Percentiles rank a stretch among this genome's conserved stretches.
These are phyloP conservation scores for Amesomyces nigricolor DNA, from an alignment of 2,329 filamentous ascomycete genomes.

Conservation along the genomic window DNA sequence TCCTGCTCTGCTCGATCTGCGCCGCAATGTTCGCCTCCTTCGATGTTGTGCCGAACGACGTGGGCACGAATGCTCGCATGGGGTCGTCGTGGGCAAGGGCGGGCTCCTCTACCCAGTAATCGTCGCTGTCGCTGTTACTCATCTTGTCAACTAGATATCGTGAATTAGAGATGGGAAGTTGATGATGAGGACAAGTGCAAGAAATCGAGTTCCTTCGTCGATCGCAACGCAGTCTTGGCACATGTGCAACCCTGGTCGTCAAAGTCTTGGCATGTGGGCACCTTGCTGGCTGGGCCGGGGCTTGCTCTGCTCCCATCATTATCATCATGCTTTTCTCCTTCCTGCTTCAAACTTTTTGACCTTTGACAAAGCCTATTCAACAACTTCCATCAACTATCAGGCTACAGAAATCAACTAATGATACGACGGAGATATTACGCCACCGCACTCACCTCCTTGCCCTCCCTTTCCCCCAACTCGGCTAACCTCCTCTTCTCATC, in stretches of 20 bases:
- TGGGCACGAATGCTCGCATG: slow-evolving; percentile 71
- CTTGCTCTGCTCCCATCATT: not conserved
- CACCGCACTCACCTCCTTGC: slow-evolving; percentile 13
- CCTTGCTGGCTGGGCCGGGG: slow-evolving; percentile 3
- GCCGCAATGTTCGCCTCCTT: slow-evolving; percentile 67
- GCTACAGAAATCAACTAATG: not conserved
- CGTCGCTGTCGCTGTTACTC: slow-evolving; percentile 48
- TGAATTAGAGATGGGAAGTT: not conserved
- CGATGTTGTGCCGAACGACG: slow-evolving; percentile 78
- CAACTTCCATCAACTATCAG: not conserved
- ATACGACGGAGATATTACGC: slow-evolving; percentile 7
- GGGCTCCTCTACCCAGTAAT: slow-evolving; percentile 51
- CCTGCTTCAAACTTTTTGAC: not conserved
- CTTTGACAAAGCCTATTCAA: not conserved
- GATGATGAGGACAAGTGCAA: not conserved
- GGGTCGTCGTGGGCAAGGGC: slow-evolving; percentile 58
- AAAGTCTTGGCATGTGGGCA: not conserved
- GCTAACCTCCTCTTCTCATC: slow-evolving; percentile 44
- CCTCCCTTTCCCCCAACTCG: slow-evolving; percentile 22
- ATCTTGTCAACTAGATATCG: slow-evolving; percentile 34
- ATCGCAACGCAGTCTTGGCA: not conserved
- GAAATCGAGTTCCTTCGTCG: not conserved
- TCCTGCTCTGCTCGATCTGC: slow-evolving; percentile 74
- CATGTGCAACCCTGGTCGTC: not conserved
- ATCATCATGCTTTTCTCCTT: not conserved